phyloP scores from a whole-genome alignment of 768 basidiomycete genomes.

The Agaricus subrufescens region DNA sequence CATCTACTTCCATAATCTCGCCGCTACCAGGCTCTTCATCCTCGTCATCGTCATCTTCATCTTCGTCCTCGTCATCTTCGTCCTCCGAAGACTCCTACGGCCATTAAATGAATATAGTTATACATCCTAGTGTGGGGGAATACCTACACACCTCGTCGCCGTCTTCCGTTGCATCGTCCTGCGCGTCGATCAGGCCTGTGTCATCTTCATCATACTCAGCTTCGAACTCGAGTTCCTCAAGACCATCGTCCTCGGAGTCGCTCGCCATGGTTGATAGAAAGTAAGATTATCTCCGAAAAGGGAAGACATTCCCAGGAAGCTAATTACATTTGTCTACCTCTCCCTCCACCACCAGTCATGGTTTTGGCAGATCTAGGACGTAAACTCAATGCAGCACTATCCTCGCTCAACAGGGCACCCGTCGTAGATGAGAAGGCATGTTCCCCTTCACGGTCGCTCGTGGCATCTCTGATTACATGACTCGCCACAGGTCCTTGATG shows the following conservation, averaged over 20 bases:
- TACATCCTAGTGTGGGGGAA: neutral
- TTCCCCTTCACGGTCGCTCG: constrained; percentile 6
- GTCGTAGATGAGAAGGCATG: constrained; percentile 89
- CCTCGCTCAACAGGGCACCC: constrained; percentile 80
- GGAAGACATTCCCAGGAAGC: constrained; percentile 1
- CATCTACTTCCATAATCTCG: constrained; percentile 25
- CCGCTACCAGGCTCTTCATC: constrained; percentile 32
- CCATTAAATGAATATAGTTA: neutral
- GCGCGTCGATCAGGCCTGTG: constrained; percentile 5
- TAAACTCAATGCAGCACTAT: constrained; percentile 89
- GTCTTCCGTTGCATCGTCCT: constrained; percentile 10
- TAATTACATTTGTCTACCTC: neutral
- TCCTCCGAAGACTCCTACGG: constrained; percentile 36
- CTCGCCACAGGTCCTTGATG: constrained; percentile 76
- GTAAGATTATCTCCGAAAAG: neutral
- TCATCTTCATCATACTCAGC: constrained; percentile 11
- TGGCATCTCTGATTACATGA: neutral
- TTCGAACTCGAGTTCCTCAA: constrained; percentile 40
- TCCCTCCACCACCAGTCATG: constrained; percentile 47
- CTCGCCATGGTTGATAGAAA: constrained; percentile 32
- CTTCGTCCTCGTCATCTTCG: constrained; percentile 45
- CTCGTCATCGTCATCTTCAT: constrained; percentile 45
- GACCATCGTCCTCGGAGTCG: constrained; percentile 62
- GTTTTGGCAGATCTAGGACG: constrained; percentile 94
- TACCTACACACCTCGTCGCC: constrained; percentile 13